Conservation (phyloP, 1,284 basidiomycete genomes). For the Cryptococcus depauperatus region DNA sequence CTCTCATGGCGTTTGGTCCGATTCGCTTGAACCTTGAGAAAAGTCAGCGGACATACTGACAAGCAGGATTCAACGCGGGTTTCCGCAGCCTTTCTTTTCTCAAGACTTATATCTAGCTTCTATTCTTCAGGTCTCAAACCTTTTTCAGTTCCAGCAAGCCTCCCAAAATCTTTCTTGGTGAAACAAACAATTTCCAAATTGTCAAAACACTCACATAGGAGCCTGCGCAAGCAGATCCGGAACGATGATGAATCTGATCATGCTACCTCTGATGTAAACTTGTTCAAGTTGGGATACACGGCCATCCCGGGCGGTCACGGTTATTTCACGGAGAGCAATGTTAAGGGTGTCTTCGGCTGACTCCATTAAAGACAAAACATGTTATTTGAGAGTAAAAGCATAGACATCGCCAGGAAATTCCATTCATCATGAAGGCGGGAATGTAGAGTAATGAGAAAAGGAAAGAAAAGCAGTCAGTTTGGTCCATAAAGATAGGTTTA, state of each 20-base stretch:
- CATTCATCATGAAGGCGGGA: no score
- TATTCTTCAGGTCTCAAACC: no score
- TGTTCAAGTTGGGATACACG: constrained; percentile 99
- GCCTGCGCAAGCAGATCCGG: constrained; percentile 99
- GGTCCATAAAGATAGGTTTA: background rate
- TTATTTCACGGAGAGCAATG: constrained; percentile 92
- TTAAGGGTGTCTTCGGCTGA: constrained; percentile 97
- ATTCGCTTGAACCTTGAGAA: constrained; percentile 87
- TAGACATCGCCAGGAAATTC: background rate
- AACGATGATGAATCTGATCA: constrained; percentile 97
- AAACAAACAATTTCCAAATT: no score
- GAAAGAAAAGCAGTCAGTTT: background rate
- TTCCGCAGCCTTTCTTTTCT: no score
- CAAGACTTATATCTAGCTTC: no score
- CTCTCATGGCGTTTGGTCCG: constrained; percentile 96
- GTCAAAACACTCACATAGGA: constrained; percentile 75
- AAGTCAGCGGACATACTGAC: no score
- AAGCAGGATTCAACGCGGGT: no score
- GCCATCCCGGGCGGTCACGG: constrained; percentile 94
- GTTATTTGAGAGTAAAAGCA: background rate
- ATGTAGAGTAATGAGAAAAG: background rate
- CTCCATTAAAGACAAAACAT: constrained; percentile 12
- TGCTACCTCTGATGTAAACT: constrained; percentile 96
- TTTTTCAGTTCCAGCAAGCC: no score
- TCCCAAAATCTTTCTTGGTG: no score